Evolutionary conservation across 352 stramenopile species (phyloP).

Genomic region (Phytophthora hybrid): DNA sequence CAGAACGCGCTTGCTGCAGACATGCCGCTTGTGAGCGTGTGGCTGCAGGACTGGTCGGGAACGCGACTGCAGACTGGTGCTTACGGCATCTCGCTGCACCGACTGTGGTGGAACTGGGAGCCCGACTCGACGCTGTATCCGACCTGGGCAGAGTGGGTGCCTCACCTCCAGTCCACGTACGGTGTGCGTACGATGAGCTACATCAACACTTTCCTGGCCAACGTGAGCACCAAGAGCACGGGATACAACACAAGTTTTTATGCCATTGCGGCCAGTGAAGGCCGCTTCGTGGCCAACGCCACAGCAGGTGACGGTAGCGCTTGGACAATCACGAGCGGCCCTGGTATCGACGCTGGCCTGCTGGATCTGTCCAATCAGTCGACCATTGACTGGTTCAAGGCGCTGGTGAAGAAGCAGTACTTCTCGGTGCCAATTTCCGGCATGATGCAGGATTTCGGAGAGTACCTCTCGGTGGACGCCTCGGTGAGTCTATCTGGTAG

Average conservation of each 20-base stretch:
- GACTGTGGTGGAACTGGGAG: constrained; percentile 43
- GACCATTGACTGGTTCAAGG: constrained; percentile 39
- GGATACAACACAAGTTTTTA: constrained; percentile 44
- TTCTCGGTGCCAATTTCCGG: constrained; percentile 41
- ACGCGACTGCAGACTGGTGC: constrained; percentile 31
- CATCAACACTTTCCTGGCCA: constrained; percentile 39
- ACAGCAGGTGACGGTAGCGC: constrained; percentile 27
- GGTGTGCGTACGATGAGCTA: constrained; percentile 39
- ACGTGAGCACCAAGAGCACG: constrained; percentile 37
- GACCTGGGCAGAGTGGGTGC: constrained; percentile 36
- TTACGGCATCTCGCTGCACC: constrained; percentile 28
- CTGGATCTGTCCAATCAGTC: constrained; percentile 40
- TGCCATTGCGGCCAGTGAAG: constrained; percentile 30
- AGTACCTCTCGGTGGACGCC: constrained; percentile 36
- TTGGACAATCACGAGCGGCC: constrained; percentile 38
- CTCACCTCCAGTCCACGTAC: constrained; percentile 27
- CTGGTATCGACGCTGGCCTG: constrained; percentile 33
- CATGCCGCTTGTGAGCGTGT: constrained; percentile 35
- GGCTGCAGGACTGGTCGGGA: constrained; percentile 35
- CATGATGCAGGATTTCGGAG: constrained; percentile 43
- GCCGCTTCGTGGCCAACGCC: constrained; percentile 35
- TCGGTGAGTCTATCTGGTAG: constrained; percentile 31
- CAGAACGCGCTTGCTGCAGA: constrained; percentile 27
- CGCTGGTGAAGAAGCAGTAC: constrained; percentile 37
- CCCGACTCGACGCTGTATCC: constrained; percentile 38